phyloP scores from a whole-genome alignment of 495 filamentous ascomycete genomes.

The Penicillium pancosmium region DNA sequence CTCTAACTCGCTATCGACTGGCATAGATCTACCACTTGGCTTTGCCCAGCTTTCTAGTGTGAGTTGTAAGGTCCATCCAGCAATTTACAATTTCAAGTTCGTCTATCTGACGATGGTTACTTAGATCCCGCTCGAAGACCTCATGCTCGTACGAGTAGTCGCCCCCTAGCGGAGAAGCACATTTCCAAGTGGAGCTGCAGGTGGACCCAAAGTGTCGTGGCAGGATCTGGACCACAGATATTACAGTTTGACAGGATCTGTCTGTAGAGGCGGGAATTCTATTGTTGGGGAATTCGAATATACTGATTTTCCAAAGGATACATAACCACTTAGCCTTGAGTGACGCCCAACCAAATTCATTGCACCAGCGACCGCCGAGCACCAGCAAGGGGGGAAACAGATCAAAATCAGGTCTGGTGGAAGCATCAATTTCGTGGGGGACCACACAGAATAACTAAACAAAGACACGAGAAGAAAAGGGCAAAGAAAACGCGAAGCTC shows the following conservation, averaged over 20 bases:
- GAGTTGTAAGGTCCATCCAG: too few species aligned
- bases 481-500: conserved; percentile 31
- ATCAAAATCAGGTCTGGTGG: conserved; percentile 24
- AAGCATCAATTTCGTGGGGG: conserved; percentile 40
- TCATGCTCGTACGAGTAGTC: neutral
- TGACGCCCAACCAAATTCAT: conserved; percentile 31
- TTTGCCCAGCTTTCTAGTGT: too few species aligned
- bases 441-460: conserved; percentile 27
- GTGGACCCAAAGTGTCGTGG: conserved; percentile 22
- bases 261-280: conserved; percentile 2
- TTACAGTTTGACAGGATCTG: neutral
- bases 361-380: conserved; percentile 27
- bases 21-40: too few species aligned
- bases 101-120: too few species aligned
- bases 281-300: conserved; percentile 11
- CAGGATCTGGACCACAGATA: conserved; percentile 15
- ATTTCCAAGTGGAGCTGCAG: conserved; percentile 24
- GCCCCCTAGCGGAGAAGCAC: conserved; percentile 11
- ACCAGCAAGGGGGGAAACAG: conserved; percentile 18
- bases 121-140: too few species aligned
- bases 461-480: conserved; percentile 22
- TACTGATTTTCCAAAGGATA: conserved; percentile 27
- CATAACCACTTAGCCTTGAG: conserved; percentile 25
- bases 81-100: too few species aligned
- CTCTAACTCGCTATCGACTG: too few species aligned